phyloP scores from a whole-genome alignment of 2,329 filamentous ascomycete species.

The Hypoxylon sp. region DNA sequence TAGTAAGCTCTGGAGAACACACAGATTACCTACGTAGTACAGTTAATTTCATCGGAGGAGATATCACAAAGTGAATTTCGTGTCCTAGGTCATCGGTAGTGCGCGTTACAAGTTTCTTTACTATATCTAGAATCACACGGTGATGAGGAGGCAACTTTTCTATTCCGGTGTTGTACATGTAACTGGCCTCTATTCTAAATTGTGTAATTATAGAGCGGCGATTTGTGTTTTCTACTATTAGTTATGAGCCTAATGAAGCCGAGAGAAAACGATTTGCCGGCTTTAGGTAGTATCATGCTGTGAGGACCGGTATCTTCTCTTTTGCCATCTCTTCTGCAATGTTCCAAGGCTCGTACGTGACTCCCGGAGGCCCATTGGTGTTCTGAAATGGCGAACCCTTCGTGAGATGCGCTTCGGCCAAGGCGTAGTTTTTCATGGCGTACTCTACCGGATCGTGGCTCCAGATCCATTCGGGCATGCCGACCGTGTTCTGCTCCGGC shows the following conservation, averaged over 20 bases:
- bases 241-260: too few relatives aligned
- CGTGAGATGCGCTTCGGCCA: slow-evolving; percentile 30
- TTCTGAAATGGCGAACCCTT: slow-evolving; percentile 35
- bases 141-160: neutral
- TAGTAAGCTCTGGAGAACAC: too few relatives aligned
- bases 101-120: slow-evolving; percentile 7
- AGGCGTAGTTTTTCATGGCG: slow-evolving; percentile 37
- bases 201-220: too few relatives aligned
- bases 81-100: slow-evolving; percentile 35
- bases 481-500: slow-evolving; percentile 1
- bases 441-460: slow-evolving; percentile 43
- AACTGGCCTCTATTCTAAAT: neutral
- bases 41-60: too few relatives aligned
- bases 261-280: too few relatives aligned
- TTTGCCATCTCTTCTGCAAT: neutral
- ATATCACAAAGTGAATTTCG: too few relatives aligned
- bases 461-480: slow-evolving; percentile 19
- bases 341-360: slow-evolving; percentile 38
- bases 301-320: too few relatives aligned
- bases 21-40: too few relatives aligned
- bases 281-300: too few relatives aligned
- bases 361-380: slow-evolving; percentile 38
- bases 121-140: neutral
- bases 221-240: too few relatives aligned
- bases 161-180: neutral